Conservation (phyloP, 2,329 filamentous ascomycete species). For the Pseudogymnoascus sp. region DNA sequence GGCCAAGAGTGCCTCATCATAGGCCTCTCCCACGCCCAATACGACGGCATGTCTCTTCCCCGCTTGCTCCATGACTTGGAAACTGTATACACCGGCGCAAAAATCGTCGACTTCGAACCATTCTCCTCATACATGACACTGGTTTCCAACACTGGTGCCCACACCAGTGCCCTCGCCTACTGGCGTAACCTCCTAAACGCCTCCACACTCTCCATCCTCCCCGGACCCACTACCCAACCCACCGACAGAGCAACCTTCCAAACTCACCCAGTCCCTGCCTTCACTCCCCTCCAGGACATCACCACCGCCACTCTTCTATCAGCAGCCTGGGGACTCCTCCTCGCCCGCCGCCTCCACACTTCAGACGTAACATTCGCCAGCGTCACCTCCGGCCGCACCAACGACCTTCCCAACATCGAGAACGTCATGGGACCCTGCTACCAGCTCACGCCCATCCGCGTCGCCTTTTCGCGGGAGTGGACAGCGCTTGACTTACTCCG, state of each 20-base stretch:
- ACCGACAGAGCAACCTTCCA: conserved; percentile 28
- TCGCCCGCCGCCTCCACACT: conserved; percentile 30
- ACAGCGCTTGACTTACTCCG: conserved; percentile 29
- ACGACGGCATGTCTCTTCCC: conserved; percentile 56
- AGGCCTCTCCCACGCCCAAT: conserved; percentile 49
- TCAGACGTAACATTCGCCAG: conserved; percentile 36
- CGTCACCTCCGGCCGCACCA: conserved; percentile 37
- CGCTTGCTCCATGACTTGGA: conserved; percentile 18
- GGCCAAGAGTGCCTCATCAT: conserved; percentile 32
- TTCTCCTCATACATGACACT: conserved; percentile 35
- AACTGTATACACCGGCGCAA: conserved; percentile 29
- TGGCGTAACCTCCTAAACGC: conserved; percentile 38
- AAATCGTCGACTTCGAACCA: conserved; percentile 27
- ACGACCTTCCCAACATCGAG: conserved; percentile 32
- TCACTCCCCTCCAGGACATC: conserved; percentile 29
- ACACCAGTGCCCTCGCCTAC: conserved; percentile 25
- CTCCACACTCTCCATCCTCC: conserved; percentile 27
- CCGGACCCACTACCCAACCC: conserved; percentile 11
- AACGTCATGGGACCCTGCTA: conserved; percentile 39
- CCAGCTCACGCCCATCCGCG: conserved; percentile 38
- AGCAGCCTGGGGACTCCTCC: conserved; percentile 37
- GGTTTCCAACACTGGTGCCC: neutral
- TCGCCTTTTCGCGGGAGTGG: conserved; percentile 31
- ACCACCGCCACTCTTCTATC: conserved; percentile 37
- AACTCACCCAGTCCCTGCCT: conserved; percentile 22